Evolutionary conservation across 2,329 filamentous ascomycete genomes (phyloP), one percentile per base, ranked within the genome.

Genomic region (Huntiella moniliformis): DNA sequence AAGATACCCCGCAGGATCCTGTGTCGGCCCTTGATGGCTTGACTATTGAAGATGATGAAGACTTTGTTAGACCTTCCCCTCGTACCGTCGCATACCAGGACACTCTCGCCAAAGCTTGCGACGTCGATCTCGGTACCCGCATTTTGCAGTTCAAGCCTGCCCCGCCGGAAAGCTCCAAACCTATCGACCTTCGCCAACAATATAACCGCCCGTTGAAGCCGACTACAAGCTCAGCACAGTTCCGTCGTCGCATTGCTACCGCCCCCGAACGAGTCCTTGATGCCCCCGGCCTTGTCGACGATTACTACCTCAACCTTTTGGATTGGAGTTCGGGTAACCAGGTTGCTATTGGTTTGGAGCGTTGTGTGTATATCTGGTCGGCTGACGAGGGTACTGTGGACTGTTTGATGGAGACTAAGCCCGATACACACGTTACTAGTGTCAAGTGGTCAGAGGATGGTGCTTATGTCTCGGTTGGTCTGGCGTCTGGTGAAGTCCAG

Each of bases 401-500:
- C 66, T 88, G 82, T 56, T 77, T 98, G 17, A 67, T 96, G 43
- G 88, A 98, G 67, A 85, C 84, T 42, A 73, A 75, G 47, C 70
- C 82, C 15, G 91, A 98, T 61, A 96, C 88, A 15, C 96, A 98
- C 60, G 78, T 98, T 57, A 92, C 87, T 67, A 95, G 87, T 54
- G 88, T 98, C 58, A 96, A 96, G 68, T 98, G 91, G 91, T 95
- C 87, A 51, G 85, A 83, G 43, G 91, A 98, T 57, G 91, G 91
- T 50, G 87, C 88, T 31, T 96, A 98, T 59, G 87, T 98, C 53
- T 81, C 87, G 52, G 87, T 96, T 54, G 91, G 91, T 51, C 80
- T 98, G 43, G 88, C 87, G 51, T 85, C 85, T 34, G 91, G 91
- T 50, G 91, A 98, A 63, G 85, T 98, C 34, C 91, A 98, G 67